Percentiles rank a stretch among this genome's conserved stretches.
Conservation (phyloP, 2,329 filamentous ascomycete species). For the Penicillium capsulatum region DNA sequence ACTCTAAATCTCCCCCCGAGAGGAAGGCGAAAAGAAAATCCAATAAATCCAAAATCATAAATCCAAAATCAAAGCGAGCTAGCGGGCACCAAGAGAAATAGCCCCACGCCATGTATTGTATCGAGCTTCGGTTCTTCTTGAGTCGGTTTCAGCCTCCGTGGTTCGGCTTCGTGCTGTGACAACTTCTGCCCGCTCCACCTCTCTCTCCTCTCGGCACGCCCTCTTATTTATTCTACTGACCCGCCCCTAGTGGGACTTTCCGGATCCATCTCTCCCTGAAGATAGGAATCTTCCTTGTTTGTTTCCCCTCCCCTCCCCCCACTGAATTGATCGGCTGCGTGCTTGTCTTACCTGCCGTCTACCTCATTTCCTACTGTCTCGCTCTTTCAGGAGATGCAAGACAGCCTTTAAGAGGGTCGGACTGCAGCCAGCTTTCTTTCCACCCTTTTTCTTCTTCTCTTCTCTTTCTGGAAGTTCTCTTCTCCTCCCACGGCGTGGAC, state of each 20-base stretch:
- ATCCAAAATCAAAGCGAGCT: constrained; percentile 6
- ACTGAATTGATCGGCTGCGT: constrained; percentile 15
- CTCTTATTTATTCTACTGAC: constrained; percentile 13
- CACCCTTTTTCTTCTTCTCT: constrained; percentile 22
- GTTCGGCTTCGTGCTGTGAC: constrained; percentile 16
- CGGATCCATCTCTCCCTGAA: constrained; percentile 11
- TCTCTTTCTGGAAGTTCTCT: constrained; percentile 17
- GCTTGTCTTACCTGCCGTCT: constrained; percentile 16
- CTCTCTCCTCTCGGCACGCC: constrained; percentile 6
- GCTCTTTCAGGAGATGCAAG: constrained; percentile 15
- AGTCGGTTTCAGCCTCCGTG: constrained; percentile 26
- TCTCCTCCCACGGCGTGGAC: constrained; percentile 9
- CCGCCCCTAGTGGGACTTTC: constrained; percentile 6
- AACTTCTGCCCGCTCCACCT: constrained; percentile 6
- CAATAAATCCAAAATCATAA: constrained; percentile 9
- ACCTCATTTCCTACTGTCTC: constrained; percentile 9
- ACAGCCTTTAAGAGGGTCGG: constrained; percentile 7
- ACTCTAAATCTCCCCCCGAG: neutral
- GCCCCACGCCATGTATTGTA: constrained; percentile 15
- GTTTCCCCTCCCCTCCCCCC: constrained; percentile 3
- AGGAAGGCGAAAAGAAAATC: constrained; percentile 1
- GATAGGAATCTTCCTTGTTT: constrained; percentile 9
- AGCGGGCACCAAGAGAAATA: constrained; percentile 9
- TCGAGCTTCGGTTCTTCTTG: constrained; percentile 14
- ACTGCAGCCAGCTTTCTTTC: constrained; percentile 15